Conservation (phyloP, 2,329 filamentous ascomycete genomes). For the Aspergillus calidoustus region DNA sequence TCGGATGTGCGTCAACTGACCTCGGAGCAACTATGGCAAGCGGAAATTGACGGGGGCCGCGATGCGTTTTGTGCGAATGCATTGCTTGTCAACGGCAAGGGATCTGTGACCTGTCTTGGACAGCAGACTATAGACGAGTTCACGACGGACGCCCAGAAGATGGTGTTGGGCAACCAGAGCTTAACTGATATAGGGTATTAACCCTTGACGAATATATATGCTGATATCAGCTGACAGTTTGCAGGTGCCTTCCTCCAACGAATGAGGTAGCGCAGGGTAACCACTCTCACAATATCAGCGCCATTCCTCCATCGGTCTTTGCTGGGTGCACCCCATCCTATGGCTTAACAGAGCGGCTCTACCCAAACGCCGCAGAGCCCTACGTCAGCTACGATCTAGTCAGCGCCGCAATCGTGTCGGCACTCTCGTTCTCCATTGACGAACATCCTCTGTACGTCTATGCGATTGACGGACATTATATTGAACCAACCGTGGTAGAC, state of each 20-base stretch:
- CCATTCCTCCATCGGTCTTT: conserved; percentile 31
- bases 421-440: conserved; percentile 52
- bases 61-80: conserved; percentile 63
- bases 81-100: conserved; percentile 64
- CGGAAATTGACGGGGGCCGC: conserved; percentile 32
- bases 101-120: conserved; percentile 56
- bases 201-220: not conserved
- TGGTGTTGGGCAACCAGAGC: conserved; percentile 19
- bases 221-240: not conserved
- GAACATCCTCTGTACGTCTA: conserved; percentile 47
- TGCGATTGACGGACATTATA: conserved; percentile 45
- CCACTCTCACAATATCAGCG: conserved; percentile 27
- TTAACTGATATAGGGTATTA: conserved; percentile 28
- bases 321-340: conserved; percentile 52
- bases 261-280: conserved; percentile 21
- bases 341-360: conserved; percentile 51
- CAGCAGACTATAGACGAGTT: conserved; percentile 48
- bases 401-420: conserved; percentile 54
- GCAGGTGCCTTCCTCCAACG: conserved; percentile 27
- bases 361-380: conserved; percentile 37
- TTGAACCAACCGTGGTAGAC: conserved; percentile 41
- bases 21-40: conserved; percentile 47
- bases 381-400: conserved; percentile 61
- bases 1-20: conserved; percentile 61
- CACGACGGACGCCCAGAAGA: conserved; percentile 27